Conservation (phyloP, 139 green algal species). For the Haematococcus sp. region DNA sequence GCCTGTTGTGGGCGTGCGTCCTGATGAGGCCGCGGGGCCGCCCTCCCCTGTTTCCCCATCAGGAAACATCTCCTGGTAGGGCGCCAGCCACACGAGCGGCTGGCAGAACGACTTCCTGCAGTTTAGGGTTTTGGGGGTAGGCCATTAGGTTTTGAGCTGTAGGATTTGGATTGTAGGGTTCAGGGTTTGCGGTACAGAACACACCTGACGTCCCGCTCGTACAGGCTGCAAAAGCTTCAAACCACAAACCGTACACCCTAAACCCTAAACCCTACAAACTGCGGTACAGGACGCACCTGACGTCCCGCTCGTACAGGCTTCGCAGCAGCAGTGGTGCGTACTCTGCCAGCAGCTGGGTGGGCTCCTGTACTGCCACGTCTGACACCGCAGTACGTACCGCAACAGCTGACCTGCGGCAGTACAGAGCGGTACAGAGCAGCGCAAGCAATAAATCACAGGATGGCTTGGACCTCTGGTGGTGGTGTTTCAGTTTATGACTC, state of each 20-base stretch:
- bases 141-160: no score
- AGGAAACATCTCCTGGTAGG: constrained; percentile 53
- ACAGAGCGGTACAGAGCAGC: background rate
- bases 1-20: no score
- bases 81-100: constrained; percentile 78
- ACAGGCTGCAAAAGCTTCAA: no score
- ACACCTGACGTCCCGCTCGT: constrained; percentile 69
- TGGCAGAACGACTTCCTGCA: constrained; percentile 66
- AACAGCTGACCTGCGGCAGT: no score
- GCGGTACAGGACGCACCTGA: constrained; percentile 37
- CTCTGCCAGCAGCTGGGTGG: constrained; percentile 34
- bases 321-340: constrained; percentile 53
- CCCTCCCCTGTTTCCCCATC: background rate
- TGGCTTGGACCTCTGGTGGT: background rate
- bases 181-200: no score
- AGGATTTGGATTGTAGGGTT: no score
- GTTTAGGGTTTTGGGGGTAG: no score
- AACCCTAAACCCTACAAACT: no score
- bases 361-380: background rate
- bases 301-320: constrained; percentile 79
- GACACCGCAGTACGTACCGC: no score
- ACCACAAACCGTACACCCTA: no score
- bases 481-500: no score
- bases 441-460: background rate
- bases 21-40: no score